Percentiles rank a stretch among this genome's conserved stretches.
phyloP scores from a whole-genome alignment of 1,139 yeast species.

The Yamadazyma membranifaciens region DNA sequence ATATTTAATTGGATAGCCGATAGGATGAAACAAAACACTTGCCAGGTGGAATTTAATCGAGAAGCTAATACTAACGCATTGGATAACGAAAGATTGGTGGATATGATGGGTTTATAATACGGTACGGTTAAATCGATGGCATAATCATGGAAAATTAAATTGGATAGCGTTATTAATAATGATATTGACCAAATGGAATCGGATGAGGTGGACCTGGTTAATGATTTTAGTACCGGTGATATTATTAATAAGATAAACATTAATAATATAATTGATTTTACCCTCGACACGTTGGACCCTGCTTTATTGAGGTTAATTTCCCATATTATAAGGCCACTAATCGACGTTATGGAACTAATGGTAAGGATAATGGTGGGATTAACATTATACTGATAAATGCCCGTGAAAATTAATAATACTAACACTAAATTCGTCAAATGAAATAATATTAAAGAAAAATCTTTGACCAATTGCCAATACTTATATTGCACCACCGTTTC shows the following conservation, averaged over 20 bases:
- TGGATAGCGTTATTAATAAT: constrained; percentile 69
- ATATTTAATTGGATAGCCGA: constrained; percentile 73
- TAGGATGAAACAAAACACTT: constrained; percentile 80
- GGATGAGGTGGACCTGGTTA: constrained; percentile 85
- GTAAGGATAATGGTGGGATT: constrained; percentile 40
- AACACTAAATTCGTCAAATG: constrained; percentile 63
- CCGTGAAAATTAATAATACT: constrained; percentile 62
- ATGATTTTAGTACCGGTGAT: constrained; percentile 86
- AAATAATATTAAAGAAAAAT: constrained; percentile 64
- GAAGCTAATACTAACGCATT: constrained; percentile 91
- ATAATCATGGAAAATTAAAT: constrained; percentile 68
- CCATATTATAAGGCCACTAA: constrained; percentile 28
- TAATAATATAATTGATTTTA: constrained; percentile 67
- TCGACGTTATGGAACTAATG: constrained; percentile 21
- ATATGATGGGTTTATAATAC: constrained; percentile 56
- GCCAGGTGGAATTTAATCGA: constrained; percentile 65
- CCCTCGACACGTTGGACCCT: constrained; percentile 16
- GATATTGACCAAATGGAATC: constrained; percentile 96
- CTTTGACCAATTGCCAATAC: constrained; percentile 60
- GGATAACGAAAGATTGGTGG: constrained; percentile 80
- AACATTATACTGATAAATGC: constrained; percentile 48
- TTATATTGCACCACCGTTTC: constrained; percentile 71
- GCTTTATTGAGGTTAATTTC: constrained; percentile 8
- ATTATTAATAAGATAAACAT: constrained; percentile 69
- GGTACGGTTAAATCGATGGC: constrained; percentile 36